phyloP scores from a whole-genome alignment of 345 rosid genomes.

The Viola odorata region DNA sequence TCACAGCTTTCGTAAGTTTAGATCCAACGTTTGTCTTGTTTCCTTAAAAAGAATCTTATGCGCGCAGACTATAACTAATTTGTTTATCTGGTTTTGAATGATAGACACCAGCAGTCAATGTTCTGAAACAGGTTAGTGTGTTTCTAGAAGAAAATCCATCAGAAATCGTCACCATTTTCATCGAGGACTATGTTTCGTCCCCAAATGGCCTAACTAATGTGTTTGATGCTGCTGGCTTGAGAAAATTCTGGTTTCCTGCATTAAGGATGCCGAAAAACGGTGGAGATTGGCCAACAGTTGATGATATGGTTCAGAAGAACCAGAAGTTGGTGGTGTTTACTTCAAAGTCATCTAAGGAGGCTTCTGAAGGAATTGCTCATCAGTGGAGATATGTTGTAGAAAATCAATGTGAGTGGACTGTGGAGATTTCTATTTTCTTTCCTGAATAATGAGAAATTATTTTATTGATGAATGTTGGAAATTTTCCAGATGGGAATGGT shows the following conservation, averaged over 20 bases:
- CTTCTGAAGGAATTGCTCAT: slow-evolving; percentile 29
- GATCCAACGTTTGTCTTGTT: neutral
- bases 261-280: slow-evolving; percentile 27
- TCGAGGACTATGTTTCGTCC: slow-evolving; percentile 25
- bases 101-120: slow-evolving; percentile 31
- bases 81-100: too few species aligned
- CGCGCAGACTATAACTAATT: neutral
- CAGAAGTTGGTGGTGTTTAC: slow-evolving; percentile 28
- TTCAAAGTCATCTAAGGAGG: slow-evolving; percentile 26
- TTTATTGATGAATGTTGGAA: neutral
- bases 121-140: slow-evolving; percentile 21
- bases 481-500: slow-evolving; percentile 19
- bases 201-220: slow-evolving; percentile 23
- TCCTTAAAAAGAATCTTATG: neutral
- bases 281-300: slow-evolving; percentile 26
- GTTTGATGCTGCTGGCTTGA: slow-evolving; percentile 23
- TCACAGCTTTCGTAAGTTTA: slow-evolving; percentile 27
- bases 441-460: neutral
- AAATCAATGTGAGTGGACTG: slow-evolving; percentile 28
- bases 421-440: too few species aligned
- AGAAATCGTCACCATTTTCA: slow-evolving; percentile 25
- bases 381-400: slow-evolving; percentile 23
- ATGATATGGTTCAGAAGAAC: slow-evolving; percentile 22
- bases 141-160: slow-evolving; percentile 21
- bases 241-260: slow-evolving; percentile 29